Evolutionary conservation across 2,329 filamentous ascomycete species (phyloP).

Genomic region (Verruconis gallopava): DNA sequence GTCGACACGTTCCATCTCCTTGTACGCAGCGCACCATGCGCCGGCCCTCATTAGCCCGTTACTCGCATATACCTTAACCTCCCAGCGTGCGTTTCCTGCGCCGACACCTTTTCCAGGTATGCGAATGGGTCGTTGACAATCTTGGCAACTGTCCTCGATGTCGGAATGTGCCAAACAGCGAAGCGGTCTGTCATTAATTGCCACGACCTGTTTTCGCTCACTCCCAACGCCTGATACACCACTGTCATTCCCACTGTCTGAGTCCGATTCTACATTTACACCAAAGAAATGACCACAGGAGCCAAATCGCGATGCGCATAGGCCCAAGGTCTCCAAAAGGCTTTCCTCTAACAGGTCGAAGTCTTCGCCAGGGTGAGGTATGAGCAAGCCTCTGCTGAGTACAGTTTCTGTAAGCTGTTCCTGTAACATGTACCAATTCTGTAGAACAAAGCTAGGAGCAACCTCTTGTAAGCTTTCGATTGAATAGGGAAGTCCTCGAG

Average conservation of each 20-base stretch:
- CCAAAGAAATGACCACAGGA: slow-evolving; percentile 67
- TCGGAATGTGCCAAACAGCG: slow-evolving; percentile 14
- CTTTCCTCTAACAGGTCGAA: slow-evolving; percentile 70
- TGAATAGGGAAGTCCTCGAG: slow-evolving; percentile 47
- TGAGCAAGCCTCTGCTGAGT: slow-evolving; percentile 57
- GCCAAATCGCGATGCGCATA: slow-evolving; percentile 56
- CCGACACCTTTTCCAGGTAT: slow-evolving; percentile 23
- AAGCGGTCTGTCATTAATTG: not conserved
- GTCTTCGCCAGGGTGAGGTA: slow-evolving; percentile 67
- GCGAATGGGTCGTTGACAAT: slow-evolving; percentile 32
- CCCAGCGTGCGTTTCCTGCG: slow-evolving; percentile 45
- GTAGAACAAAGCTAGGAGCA: slow-evolving; percentile 37
- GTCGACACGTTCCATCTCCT: slow-evolving; percentile 97
- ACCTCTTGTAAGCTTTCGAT: slow-evolving; percentile 35
- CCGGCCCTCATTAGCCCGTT: slow-evolving; percentile 88
- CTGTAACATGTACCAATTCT: slow-evolving; percentile 54
- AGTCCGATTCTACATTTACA: slow-evolving; percentile 13
- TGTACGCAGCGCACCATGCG: slow-evolving; percentile 89
- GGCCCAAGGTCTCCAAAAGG: slow-evolving; percentile 59
- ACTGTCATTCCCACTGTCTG: slow-evolving; percentile 17
- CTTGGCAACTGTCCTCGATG: slow-evolving; percentile 32
- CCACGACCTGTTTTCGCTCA: slow-evolving; percentile 13
- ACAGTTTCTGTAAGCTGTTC: slow-evolving; percentile 62
- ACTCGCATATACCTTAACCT: slow-evolving; percentile 81
- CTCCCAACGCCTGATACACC: slow-evolving; percentile 19